phyloP scores from a whole-genome alignment of 106 monocot species.

The Vanilla planifolia region DNA sequence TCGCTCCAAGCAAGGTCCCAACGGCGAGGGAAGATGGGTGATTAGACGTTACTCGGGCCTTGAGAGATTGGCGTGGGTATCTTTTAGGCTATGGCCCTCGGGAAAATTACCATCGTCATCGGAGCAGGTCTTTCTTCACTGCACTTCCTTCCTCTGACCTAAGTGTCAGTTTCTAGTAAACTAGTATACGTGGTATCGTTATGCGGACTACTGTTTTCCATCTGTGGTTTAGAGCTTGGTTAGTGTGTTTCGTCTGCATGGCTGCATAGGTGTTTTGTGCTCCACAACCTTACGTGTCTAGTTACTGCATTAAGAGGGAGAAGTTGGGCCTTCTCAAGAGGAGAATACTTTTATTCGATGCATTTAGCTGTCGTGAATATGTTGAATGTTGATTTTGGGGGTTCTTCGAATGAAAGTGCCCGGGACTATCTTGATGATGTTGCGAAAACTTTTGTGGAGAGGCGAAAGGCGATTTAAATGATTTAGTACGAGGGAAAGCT shows the following conservation, averaged over 20 bases:
- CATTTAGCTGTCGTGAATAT: too few species aligned
- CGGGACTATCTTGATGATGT: too few species aligned
- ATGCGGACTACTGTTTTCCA: too few species aligned
- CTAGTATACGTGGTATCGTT: neutral
- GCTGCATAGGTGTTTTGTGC: neutral
- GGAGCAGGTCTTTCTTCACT: conserved; percentile 3
- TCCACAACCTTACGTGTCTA: neutral
- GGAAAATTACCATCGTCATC: conserved; percentile 9
- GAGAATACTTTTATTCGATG: too few species aligned
- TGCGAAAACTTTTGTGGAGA: too few species aligned
- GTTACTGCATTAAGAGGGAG: neutral
- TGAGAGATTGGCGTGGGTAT: neutral
- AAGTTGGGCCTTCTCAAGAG: too few species aligned
- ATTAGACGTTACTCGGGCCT: neutral
- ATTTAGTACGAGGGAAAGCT: too few species aligned
- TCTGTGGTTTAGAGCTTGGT: too few species aligned
- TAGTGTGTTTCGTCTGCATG: neutral
- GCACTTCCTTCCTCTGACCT: neutral
- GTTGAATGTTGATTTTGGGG: too few species aligned
- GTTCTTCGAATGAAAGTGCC: too few species aligned
- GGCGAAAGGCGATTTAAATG: too few species aligned
- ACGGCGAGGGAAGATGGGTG: neutral
- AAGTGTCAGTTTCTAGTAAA: neutral
- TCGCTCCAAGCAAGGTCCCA: neutral
- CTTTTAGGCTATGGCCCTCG: neutral